These are phyloP conservation scores for Agaricus subrufescens DNA, from an alignment of 768 basidiomycete genomes.

Conservation along the genomic window DNA sequence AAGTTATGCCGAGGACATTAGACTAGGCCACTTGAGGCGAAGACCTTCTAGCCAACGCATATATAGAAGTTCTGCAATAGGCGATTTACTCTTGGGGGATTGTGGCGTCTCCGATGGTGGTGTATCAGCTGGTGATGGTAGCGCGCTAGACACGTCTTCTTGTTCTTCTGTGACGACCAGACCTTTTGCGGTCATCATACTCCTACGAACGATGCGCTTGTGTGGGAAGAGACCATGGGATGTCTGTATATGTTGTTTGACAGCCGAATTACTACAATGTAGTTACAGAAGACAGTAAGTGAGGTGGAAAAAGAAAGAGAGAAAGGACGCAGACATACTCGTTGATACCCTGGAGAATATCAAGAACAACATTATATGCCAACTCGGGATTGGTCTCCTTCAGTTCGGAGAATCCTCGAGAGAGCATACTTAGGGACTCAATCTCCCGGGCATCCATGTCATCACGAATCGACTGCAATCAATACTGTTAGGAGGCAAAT, in stretches of 20 bases:
- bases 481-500: not conserved
- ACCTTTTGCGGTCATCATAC: constrained; percentile 82
- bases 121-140: constrained; percentile 28
- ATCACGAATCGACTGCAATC: constrained; percentile 62
- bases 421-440: constrained; percentile 85
- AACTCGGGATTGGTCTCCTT: constrained; percentile 79
- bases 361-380: constrained; percentile 84
- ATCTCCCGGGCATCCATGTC: constrained; percentile 88
- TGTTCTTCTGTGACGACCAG: constrained; percentile 80
- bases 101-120: constrained; percentile 28
- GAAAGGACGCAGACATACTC: constrained; percentile 52
- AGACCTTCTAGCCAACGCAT: constrained; percentile 95
- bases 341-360: constrained; percentile 86
- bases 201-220: constrained; percentile 70
- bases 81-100: constrained; percentile 62
- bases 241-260: constrained; percentile 80
- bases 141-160: constrained; percentile 59
- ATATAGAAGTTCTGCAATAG: constrained; percentile 94
- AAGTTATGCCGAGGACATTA: constrained; percentile 32
- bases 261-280: constrained; percentile 58
- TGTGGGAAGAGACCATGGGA: constrained; percentile 80
- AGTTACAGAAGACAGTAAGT: not conserved
- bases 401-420: constrained; percentile 85
- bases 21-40: constrained; percentile 84
- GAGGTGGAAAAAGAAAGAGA: constrained; percentile 5